These are phyloP conservation scores for Rostrohypoxylon terebratum DNA, from an alignment of 495 filamentous ascomycete genomes.

Conservation along the genomic window DNA sequence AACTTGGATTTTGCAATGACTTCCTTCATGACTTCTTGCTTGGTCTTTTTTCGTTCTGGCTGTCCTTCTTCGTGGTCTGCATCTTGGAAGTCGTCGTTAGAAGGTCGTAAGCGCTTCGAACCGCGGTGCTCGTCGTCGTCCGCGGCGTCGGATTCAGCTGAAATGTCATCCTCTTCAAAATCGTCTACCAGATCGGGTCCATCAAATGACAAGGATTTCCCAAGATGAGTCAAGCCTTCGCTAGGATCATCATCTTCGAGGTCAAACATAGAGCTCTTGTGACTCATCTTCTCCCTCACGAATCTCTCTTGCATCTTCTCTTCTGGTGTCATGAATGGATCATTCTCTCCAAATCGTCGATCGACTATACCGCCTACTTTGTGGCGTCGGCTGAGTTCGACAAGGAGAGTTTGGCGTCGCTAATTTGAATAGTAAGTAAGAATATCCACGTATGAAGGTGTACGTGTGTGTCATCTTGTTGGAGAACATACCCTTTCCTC, in stretches of 20 bases:
- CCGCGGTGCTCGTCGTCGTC: conserved; percentile 59
- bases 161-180: conserved; percentile 73
- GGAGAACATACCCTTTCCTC: conserved; percentile 79
- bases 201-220: conserved; percentile 74
- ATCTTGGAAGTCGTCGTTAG: conserved; percentile 55
- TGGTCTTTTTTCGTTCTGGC: conserved; percentile 87
- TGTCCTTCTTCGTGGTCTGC: conserved; percentile 64
- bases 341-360: conserved; percentile 94
- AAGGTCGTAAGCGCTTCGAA: conserved; percentile 70
- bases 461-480: conserved; percentile 1
- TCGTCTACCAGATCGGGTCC: conserved; percentile 71
- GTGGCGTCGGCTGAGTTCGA: conserved; percentile 85
- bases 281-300: conserved; percentile 80
- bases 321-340: conserved; percentile 92
- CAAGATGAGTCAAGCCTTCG: conserved; percentile 84
- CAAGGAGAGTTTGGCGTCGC: conserved; percentile 81
- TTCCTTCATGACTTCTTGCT: conserved; percentile 96
- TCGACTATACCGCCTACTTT: conserved; percentile 94
- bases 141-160: conserved; percentile 63
- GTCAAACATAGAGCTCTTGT: conserved; percentile 84
- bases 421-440: conserved; percentile 45
- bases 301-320: conserved; percentile 93
- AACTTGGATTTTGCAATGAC: conserved; percentile 97
- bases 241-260: conserved; percentile 84
- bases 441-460: not conserved